Evolutionary conservation across 1,139 yeast genomes (phyloP), one percentile per base, ranked within the genome.

Genomic region (Scheffersomyces lignicola): DNA sequence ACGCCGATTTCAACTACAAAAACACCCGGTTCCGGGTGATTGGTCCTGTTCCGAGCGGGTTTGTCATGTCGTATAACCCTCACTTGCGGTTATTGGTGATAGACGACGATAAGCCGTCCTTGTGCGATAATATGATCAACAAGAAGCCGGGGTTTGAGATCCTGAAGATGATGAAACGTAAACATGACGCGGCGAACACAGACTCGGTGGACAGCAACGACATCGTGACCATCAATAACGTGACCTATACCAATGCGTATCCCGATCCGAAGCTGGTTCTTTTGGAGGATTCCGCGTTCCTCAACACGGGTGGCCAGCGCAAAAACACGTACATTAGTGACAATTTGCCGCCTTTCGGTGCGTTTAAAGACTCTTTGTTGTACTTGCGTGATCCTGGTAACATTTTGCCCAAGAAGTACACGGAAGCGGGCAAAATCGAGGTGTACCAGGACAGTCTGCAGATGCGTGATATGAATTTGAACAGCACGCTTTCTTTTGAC

Each of bases 281-380:
- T 23, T 25, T 20, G 16, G 18, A 7, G 30, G 28, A 18, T 17
- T 24, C 7, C 16, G 35, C 5, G 20, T 26, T 15, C 12, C 18
- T 26, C n/a, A 26, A 26, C 18, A 26, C 29, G 5, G 29, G 20
- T 5, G 5, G 15, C 6, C 22, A 33, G 11, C 24, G 40, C 32
- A 36, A 37, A 9, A 39, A 40, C 31, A 39, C 45, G 9, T 62
- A 56, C 40, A 51, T 65, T 10, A 65, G 72, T 12, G 51, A 54
- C 38, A 49, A 60, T 18, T 40, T 59, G 33, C 76, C 76, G 0
- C 75, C 75, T 1, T 69, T 70, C 50, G 74, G 73, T 2, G 43
- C 48, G 3, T 63, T 59, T 33, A 56, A 51, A 33, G 72, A 68
- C 38, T 44, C 62, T 0, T 32, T 56, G n/a, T 35, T 50, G n/a